Base-by-base conservation (phyloP, 192 early-diverging fungal genomes). In the Fimicolochytrium jonesii region DNA sequence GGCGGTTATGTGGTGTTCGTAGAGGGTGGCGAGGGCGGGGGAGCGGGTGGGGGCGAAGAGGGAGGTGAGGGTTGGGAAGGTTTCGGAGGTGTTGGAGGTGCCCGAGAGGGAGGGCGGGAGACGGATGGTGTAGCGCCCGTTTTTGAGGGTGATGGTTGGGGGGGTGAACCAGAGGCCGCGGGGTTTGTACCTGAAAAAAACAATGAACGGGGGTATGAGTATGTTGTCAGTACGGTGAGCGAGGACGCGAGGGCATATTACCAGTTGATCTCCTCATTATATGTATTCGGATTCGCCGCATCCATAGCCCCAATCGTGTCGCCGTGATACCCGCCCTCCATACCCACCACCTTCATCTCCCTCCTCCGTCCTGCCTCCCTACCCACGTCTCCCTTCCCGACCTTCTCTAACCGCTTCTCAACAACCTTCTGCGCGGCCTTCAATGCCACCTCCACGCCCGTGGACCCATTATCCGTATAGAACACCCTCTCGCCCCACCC, bases 271-370 rank as follows among this genome's bases (percentile, higher is more conserved):
- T 82, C 68, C 20, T 72, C 72, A 56, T 91, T 91, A 60, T 82
- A 90, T 6, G 81, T 71, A 48, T 84, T 88, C 29, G 89, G 88
- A 33, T 80, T 76, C 57, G 84, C 88, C 4, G 86, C 85, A 63
- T 89, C 82, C 91, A 92, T 92, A 22, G 85, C 81, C 25, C 90
- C 90, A 39, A 91, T 91, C 1, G 91, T 92, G 56, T 92, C 91
- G 32, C 91, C 91, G 62, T 92, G 91, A 61, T 92, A 92, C n/a
- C 80, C 77, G 6, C 91, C 88, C 29, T 87, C 71, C 3, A 90
- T 56, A 26, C 89, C 89, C 29, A 91, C 61, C 2, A 89, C 71
- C 47, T 80, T 81, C 7, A 86, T 45, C 48, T 64, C 34, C n/a
- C n/a, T n/a, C n/a, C n/a, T n/a, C n/a, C n/a, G n/a, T n/a, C n/a